Base-by-base conservation (phyloP, 1,284 basidiomycete genomes). In the Ustilago lituana region DNA sequence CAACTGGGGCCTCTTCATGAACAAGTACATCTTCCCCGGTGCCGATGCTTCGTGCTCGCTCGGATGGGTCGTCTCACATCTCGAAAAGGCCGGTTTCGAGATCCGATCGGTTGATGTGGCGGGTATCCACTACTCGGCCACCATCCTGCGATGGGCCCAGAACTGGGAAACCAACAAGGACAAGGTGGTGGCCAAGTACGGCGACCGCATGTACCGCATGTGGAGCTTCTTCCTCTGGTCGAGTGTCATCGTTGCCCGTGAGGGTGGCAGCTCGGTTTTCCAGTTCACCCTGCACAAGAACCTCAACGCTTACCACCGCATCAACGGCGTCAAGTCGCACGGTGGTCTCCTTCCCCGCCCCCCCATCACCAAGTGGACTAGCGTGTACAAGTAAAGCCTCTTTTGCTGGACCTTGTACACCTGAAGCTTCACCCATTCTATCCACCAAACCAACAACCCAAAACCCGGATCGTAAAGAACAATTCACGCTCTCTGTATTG, bases 41-140 rank as follows among this genome's bases (percentile, higher is more conserved):
- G 96, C 96, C 8, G 95, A 99, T 79, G 79, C 77, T 23, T 74
- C 73, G 7, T 93, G 92, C 83, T 91, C 94, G 37, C 89, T 98
- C 52, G 93, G 92, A 58, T 98, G 95, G 95, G 94, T 97, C 60
- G 88, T 98, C 66, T 87, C 85, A 46, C 78, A 87, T 83, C 85
- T 88, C 57, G 94, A 98, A 84, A 85, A 86, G 46, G 93, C 92
- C 67, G 94, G 95, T 59, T 98, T 98, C 78, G 96, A 99, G 84
- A 89, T 98, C 72, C 97, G 96, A 86, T 91, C 91, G 74, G 86
- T 94, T 73, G 96, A 99, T 75, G 95, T 98, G 41, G 89, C 98
- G 35, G 84, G 83, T 43, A 82, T 84, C 6, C 84, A 85, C 76
- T 97, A 98, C 86, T 92, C 91, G 24, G 94, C 95, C 2, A 98